Evolutionary conservation across 768 basidiomycete species (phyloP), one percentile per base, ranked within the genome.

Genomic region (Mrakia hoshinonis): DNA sequence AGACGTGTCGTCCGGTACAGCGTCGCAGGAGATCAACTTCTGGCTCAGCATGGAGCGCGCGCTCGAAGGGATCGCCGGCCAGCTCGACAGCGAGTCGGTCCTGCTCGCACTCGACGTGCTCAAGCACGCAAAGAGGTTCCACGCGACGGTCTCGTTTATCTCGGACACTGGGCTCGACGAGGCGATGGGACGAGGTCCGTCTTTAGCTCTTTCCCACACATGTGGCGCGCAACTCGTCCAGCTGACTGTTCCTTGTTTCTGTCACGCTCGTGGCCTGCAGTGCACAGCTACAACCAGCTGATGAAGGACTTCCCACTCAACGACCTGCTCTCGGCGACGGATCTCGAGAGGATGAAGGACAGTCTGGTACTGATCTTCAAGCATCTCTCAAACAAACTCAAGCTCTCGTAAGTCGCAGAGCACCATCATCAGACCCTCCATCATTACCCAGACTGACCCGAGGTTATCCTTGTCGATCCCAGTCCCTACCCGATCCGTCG

Each of bases 261-360:
- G 36, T 55, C 7, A 0, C 31, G 39, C 47, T 31, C 63, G 26
- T 26, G 1, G 7, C 24, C 24, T 12, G 7, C 75, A 91, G 95
- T 97, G 13, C 92, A 94, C 83, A 97, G 96, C 79, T 95, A 97
- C 83, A 98, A 99, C 77, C 88, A 91, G 74, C 84, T 98, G 69
- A 98, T 99, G 96, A 96, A 95, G 81, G 96, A 99, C 77, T 98
- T 98, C 76, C 96, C 96, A 0, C 83, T 99, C 36, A 96, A 99
- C 78, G 95, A 97, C 77, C 86, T 98, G 24, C 85, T 99, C 34
- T 92, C 94, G 11, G 92, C 96, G 0, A 96, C 96, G 2, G 96
- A 98, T 79, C 85, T 98, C 1, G 89, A 90, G 78, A 96, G 94
- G 82, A 88, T 98, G 47, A 89, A 95, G 77, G 92, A 96, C 79